Percentiles rank a stretch among this genome's conserved stretches.
Conservation (phyloP, 2,329 filamentous ascomycete species). For the Diaporthe vaccinii region DNA sequence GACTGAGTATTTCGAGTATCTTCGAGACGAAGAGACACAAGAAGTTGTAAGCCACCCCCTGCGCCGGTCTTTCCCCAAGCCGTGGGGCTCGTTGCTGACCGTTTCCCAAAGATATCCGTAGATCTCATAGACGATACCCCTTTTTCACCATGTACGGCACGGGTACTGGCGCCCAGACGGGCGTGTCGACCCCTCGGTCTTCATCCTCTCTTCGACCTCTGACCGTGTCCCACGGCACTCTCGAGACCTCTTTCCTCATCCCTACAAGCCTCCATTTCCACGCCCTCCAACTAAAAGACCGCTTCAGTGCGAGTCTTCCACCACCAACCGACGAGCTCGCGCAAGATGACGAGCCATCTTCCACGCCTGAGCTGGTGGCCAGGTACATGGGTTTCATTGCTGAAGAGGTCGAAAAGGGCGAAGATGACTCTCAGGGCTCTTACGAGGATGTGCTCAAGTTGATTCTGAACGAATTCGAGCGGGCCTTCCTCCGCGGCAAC, state of each 20-base stretch:
- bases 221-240: slow-evolving; percentile 90
- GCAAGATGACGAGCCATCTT: slow-evolving; percentile 99
- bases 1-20: slow-evolving; percentile 42
- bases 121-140: slow-evolving; percentile 57
- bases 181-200: slow-evolving; percentile 95
- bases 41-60: slow-evolving; percentile 31
- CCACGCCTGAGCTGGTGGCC: slow-evolving; percentile 90
- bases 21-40: slow-evolving; percentile 24
- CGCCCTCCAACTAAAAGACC: slow-evolving; percentile 92
- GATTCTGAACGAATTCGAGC: slow-evolving; percentile 95
- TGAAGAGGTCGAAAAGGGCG: slow-evolving; percentile 89
- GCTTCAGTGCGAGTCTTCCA: slow-evolving; percentile 87
- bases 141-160: slow-evolving; percentile 85
- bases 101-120: slow-evolving; percentile 32
- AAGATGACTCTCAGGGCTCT: slow-evolving; percentile 88
- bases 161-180: slow-evolving; percentile 88
- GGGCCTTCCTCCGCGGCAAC: slow-evolving; percentile 93
- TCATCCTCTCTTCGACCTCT: slow-evolving; percentile 93
- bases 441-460: slow-evolving; percentile 95
- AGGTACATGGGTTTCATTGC: slow-evolving; percentile 94
- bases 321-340: slow-evolving; percentile 96
- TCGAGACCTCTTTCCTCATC: slow-evolving; percentile 96
- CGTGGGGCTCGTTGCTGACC: slow-evolving; percentile 16
- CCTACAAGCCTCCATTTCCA: slow-evolving; percentile 97
- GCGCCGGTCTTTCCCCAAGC: not conserved